phyloP scores from a whole-genome alignment of 345 rosid genomes.

The Bretschneidera sinensis region DNA sequence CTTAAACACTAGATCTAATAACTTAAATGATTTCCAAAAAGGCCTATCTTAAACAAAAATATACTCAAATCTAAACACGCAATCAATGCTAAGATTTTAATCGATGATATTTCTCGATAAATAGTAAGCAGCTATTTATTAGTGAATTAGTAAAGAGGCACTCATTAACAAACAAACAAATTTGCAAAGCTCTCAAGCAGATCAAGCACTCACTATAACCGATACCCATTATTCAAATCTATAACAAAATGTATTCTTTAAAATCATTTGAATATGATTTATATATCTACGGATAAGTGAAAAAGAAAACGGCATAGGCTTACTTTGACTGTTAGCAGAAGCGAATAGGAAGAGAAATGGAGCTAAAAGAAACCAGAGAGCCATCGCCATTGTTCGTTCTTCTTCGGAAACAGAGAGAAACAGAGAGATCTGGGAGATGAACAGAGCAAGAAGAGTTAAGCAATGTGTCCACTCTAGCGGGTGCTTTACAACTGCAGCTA shows the following conservation, averaged over 20 bases:
- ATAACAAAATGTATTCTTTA: constrained; percentile 5
- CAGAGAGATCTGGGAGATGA: constrained; percentile 8
- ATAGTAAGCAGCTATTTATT: no score
- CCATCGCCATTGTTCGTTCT: constrained; percentile 18
- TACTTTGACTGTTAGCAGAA: constrained; percentile 35
- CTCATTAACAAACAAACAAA: neutral
- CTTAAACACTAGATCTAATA: constrained; percentile 8
- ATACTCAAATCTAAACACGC: constrained; percentile 13
- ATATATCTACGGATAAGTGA: neutral
- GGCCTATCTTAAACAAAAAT: constrained; percentile 7
- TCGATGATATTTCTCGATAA: neutral
- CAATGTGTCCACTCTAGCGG: constrained; percentile 18
- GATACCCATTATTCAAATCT: neutral
- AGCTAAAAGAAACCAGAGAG: constrained; percentile 20
- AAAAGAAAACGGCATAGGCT: constrained; percentile 8
- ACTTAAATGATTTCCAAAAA: neutral
- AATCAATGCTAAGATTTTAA: constrained; percentile 11
- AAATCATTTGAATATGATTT: no score
- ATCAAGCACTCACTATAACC: constrained; percentile 9
- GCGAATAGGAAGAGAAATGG: constrained; percentile 28
- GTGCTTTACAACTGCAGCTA: constrained; percentile 15
- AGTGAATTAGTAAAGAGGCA: neutral
- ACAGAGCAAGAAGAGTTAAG: constrained; percentile 10
- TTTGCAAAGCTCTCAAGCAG: no score
- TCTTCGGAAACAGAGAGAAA: neutral